Evolutionary conservation across 2,329 filamentous ascomycete genomes (phyloP).

Genomic region (Parafenestella ontariensis): DNA sequence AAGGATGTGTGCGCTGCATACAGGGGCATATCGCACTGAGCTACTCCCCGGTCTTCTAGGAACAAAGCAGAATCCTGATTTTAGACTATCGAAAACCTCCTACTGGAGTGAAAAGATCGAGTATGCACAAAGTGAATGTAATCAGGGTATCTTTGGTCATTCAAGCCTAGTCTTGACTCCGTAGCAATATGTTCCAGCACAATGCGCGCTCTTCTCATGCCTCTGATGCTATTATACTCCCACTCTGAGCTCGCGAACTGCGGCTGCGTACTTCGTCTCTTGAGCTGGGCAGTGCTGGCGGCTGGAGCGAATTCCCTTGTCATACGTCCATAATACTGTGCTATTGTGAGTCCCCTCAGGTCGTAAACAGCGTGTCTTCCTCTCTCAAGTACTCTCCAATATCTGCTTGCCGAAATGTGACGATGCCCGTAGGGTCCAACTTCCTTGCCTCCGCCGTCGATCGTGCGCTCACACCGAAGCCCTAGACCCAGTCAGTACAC

Average conservation of each 20-base stretch:
- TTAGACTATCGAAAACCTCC: no score
- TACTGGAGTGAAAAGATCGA: neutral
- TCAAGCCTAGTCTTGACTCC: neutral
- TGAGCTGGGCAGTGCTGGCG: neutral
- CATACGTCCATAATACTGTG: neutral
- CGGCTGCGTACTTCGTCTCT: neutral
- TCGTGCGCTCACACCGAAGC: slow-evolving; percentile 90
- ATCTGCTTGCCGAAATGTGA: slow-evolving; percentile 90
- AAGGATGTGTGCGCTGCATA: neutral
- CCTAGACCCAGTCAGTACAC: slow-evolving; percentile 58
- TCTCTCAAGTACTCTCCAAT: slow-evolving; percentile 94
- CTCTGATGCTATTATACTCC: neutral
- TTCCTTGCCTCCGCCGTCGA: slow-evolving; percentile 83
- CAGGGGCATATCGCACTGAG: no score
- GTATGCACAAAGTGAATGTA: neutral
- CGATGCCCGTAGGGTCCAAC: slow-evolving; percentile 87
- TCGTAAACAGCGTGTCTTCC: slow-evolving; percentile 69
- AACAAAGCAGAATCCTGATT: no score
- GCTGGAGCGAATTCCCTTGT: neutral
- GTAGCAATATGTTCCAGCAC: neutral
- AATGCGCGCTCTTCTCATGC: neutral
- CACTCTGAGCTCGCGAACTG: neutral
- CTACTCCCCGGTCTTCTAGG: no score
- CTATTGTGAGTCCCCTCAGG: slow-evolving; percentile 35
- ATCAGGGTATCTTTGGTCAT: neutral